phyloP scores from a whole-genome alignment of 2,329 filamentous ascomycete genomes.

The Colletotrichum lini region DNA sequence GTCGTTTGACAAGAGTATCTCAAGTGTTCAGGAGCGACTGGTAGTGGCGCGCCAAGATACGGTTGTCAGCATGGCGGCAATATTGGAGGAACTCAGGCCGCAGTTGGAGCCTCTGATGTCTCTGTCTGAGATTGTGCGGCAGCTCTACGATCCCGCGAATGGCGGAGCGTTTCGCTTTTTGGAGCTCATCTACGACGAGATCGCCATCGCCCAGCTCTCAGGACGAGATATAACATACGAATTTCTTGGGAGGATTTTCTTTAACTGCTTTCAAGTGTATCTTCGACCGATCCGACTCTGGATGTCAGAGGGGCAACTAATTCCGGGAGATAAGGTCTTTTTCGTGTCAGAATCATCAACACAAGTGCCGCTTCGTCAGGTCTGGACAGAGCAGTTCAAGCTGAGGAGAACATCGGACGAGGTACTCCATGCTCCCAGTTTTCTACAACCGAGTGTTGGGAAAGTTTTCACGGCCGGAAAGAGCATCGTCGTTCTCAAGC shows the following conservation, averaged over 20 bases:
- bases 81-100: slow-evolving; percentile 71
- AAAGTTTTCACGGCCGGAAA: slow-evolving; percentile 92
- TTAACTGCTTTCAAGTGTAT: slow-evolving; percentile 87
- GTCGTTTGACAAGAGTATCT: slow-evolving; percentile 71
- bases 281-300: slow-evolving; percentile 83
- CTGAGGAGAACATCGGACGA: slow-evolving; percentile 74
- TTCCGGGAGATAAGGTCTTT: slow-evolving; percentile 77
- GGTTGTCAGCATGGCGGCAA: slow-evolving; percentile 76
- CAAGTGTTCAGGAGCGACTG: slow-evolving; percentile 72
- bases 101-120: slow-evolving; percentile 69
- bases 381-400: slow-evolving; percentile 84
- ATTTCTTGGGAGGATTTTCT: slow-evolving; percentile 78
- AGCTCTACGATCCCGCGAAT: slow-evolving; percentile 64
- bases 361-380: slow-evolving; percentile 70
- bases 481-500: slow-evolving; percentile 86
- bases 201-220: slow-evolving; percentile 78
- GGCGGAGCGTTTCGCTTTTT: slow-evolving; percentile 79
- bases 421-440: slow-evolving; percentile 78
- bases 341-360: slow-evolving; percentile 74
- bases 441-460: slow-evolving; percentile 77
- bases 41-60: slow-evolving; percentile 67
- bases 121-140: slow-evolving; percentile 74
- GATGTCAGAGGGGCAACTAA: slow-evolving; percentile 85
- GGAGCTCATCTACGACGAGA: slow-evolving; percentile 81
- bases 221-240: slow-evolving; percentile 74